These are phyloP conservation scores for Blastobotrys proliferans DNA, from an alignment of 1,139 yeast genomes.

Conservation along the genomic window DNA sequence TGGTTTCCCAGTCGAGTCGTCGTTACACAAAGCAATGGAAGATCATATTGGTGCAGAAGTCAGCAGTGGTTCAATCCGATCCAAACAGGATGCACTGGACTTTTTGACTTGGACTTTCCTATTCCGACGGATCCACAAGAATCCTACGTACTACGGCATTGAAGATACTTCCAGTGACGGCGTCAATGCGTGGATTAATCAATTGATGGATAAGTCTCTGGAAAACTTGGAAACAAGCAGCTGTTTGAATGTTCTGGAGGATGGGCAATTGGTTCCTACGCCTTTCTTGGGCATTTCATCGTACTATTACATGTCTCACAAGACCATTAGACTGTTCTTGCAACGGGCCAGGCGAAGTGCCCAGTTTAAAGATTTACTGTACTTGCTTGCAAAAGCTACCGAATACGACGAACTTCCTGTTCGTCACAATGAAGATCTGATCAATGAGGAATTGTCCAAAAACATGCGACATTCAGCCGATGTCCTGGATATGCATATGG, in stretches of 20 bases:
- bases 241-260: constrained; percentile 58
- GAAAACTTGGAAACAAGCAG: constrained; percentile 64
- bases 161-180: constrained; percentile 67
- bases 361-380: constrained; percentile 64
- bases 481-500: constrained; percentile 55
- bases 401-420: constrained; percentile 94
- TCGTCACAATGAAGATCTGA: constrained; percentile 90
- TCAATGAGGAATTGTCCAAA: constrained; percentile 85
- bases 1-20: constrained; percentile 97
- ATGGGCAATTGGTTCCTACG: constrained; percentile 55
- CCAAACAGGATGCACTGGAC: constrained; percentile 86
- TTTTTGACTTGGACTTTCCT: constrained; percentile 94
- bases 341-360: constrained; percentile 48
- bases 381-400: constrained; percentile 69
- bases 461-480: constrained; percentile 68
- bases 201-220: constrained; percentile 67
- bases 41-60: constrained; percentile 97
- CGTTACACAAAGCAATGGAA: constrained; percentile 86
- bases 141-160: constrained; percentile 91
- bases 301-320: constrained; percentile 89
- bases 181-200: constrained; percentile 50
- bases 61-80: constrained; percentile 75
- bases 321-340: constrained; percentile 70
- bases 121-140: constrained; percentile 88
- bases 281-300: constrained; percentile 84